phyloP scores from a whole-genome alignment of 345 rosid species.

The Camelina laxa region DNA sequence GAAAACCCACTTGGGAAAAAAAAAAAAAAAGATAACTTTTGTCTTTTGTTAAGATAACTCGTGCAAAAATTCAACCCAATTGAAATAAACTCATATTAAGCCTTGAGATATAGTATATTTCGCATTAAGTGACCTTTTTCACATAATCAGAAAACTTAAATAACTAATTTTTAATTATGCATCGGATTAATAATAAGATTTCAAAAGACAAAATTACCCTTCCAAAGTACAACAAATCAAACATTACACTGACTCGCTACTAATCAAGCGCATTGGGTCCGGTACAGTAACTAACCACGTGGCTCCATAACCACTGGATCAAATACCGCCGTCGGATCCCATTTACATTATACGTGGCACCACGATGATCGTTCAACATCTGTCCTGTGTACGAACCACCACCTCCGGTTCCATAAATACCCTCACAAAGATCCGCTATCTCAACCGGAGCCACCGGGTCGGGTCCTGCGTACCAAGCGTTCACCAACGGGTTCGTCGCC shows the following conservation, averaged over 20 bases:
- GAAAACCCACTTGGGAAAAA: too few relatives aligned
- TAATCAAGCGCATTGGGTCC: conserved; percentile 96
- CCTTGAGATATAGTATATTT: not conserved
- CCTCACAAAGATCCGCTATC: conserved; percentile 96
- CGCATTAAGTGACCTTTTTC: not conserved
- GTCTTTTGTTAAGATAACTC: not conserved
- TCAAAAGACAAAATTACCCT: conserved; percentile 26
- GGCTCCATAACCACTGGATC: conserved; percentile 98
- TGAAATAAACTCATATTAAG: not conserved
- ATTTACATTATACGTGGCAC: conserved; percentile 88
- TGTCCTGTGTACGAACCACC: conserved; percentile 98
- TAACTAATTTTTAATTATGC: conserved; percentile 28
- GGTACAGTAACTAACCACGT: conserved; percentile 74
- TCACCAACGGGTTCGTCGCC: conserved; percentile 89
- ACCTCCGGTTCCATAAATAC: conserved; percentile 95
- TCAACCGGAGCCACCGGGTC: conserved; percentile 94
- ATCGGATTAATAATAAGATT: too few relatives aligned
- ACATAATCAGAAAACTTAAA: conserved; percentile 33
- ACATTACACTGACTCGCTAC: conserved; percentile 22
- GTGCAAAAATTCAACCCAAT: not conserved
- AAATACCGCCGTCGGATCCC: conserved; percentile 84
- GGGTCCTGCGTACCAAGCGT: conserved; percentile 96
- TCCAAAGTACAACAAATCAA: conserved; percentile 3
- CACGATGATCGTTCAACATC: conserved; percentile 61
- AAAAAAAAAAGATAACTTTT: not conserved